Evolutionary conservation across 768 basidiomycete species (phyloP).

Genomic region (Russula emetica): DNA sequence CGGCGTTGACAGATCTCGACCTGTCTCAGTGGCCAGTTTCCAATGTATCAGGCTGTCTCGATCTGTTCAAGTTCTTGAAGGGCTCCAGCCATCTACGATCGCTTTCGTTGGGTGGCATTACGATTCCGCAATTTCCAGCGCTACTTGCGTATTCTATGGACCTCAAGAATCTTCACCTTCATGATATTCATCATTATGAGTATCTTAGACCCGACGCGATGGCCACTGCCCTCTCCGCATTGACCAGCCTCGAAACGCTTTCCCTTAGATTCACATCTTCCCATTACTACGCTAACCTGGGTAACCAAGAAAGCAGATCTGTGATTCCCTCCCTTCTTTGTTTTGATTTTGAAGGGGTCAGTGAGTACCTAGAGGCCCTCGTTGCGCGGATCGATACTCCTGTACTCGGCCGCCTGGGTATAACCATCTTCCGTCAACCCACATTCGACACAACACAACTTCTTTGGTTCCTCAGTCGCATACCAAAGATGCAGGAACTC

Average conservation of each 20-base stretch:
- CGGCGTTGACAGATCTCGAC: neutral
- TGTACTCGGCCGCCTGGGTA: neutral
- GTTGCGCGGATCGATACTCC: neutral
- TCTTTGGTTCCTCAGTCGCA: neutral
- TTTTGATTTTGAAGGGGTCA: neutral
- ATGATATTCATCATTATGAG: neutral
- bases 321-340: neutral
- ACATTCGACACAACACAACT: neutral
- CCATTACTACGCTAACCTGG: neutral
- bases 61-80: neutral
- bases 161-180: neutral
- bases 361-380: neutral
- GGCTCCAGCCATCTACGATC: neutral
- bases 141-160: neutral
- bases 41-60: neutral
- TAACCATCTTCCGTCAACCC: neutral
- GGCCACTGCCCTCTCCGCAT: neutral
- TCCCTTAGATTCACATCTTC: neutral
- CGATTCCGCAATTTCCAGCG: neutral
- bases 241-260: neutral
- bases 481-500: neutral
- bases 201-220: neutral
- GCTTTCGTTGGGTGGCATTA: neutral
- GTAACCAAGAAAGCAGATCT: neutral
- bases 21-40: neutral